These are phyloP conservation scores for Emergomyces orientalis DNA, from an alignment of 2,329 filamentous ascomycete genomes.

Conservation along the genomic window DNA sequence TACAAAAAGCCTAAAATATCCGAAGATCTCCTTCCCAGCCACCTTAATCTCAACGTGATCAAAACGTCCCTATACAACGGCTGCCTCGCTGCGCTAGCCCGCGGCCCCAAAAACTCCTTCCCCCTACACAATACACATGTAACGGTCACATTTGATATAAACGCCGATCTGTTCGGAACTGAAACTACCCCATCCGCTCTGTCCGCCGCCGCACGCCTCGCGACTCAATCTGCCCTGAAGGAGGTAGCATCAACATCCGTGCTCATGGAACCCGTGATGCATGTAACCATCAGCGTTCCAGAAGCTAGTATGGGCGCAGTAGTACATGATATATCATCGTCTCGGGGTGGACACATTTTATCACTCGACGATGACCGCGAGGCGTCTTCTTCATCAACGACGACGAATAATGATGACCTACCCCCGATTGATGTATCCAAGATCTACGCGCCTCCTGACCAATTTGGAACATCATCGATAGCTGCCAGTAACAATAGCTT, in stretches of 20 bases:
- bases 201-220: conserved; percentile 58
- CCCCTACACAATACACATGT: conserved; percentile 70
- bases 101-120: conserved; percentile 71
- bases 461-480: conserved; percentile 50
- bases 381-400: conserved; percentile 22
- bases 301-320: conserved; percentile 72
- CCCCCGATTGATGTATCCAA: conserved; percentile 56
- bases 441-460: conserved; percentile 83
- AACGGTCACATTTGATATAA: conserved; percentile 57
- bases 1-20: conserved; percentile 4
- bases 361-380: conserved; percentile 52
- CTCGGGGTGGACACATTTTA: conserved; percentile 63
- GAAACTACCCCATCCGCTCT: conserved; percentile 58
- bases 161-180: conserved; percentile 53
- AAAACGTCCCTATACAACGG: conserved; percentile 61
- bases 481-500: conserved; percentile 12
- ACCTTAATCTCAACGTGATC: conserved; percentile 43
- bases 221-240: conserved; percentile 60
- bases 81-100: conserved; percentile 69
- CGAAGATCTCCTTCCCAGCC: conserved; percentile 32
- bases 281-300: conserved; percentile 74
- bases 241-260: conserved; percentile 48
- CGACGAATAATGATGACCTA: conserved; percentile 22
- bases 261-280: conserved; percentile 91
- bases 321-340: conserved; percentile 68